Evolutionary conservation across 208 protist genomes (phyloP), one percentile per base, ranked within the genome.

Genomic region (Novymonas esmeraldas): DNA sequence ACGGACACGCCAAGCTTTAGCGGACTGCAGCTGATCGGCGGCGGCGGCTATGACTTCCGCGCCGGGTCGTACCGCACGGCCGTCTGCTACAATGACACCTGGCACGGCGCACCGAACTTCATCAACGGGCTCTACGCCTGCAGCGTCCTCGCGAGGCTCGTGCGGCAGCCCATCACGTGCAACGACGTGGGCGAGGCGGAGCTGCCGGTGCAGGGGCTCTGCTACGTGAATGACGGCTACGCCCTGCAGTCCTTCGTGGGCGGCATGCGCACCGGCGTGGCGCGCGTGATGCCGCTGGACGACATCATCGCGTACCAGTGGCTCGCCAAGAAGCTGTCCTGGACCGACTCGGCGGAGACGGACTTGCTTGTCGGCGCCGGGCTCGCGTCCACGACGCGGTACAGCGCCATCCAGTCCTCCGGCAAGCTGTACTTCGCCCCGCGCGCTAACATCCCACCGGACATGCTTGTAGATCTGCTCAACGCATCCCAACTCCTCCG

Each of bases 341-440:
- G 0, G 13, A 33, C 3, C 13, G 20, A 54, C 26, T 44, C 26
- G 9, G 51, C 24, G 20, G 36, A n/a, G 18, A 20, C 14, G 20
- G 7, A 6, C 6, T 64, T 70, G 28, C 42, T 64, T 9, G 36
- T 33, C n/a, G 59, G 73, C 3, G 61, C 58, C 24, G 78, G 78
- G 44, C 18, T 81, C 24, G 60, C 60, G 22, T 68, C 67, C 48
- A 63, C 54, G 36, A 42, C 64, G 34, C 55, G 45, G 5, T 64
- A 69, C 69, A 58, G 39, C 31, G 56, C 73, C 2, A 28, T 78
- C 5, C 49, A 51, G 61, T 20, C 52, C 24, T 51, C 44, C 49
- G 80, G 84, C 11, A 71, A 67, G 26, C 72, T 89, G 28, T 84
- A 77, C 55, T 76, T 83, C n/a, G 57, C 73, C 9, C 81, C 81